Evolutionary conservation across 768 basidiomycete species (phyloP), one percentile per base, ranked within the genome.

Genomic region (Psilocybe azurescens): DNA sequence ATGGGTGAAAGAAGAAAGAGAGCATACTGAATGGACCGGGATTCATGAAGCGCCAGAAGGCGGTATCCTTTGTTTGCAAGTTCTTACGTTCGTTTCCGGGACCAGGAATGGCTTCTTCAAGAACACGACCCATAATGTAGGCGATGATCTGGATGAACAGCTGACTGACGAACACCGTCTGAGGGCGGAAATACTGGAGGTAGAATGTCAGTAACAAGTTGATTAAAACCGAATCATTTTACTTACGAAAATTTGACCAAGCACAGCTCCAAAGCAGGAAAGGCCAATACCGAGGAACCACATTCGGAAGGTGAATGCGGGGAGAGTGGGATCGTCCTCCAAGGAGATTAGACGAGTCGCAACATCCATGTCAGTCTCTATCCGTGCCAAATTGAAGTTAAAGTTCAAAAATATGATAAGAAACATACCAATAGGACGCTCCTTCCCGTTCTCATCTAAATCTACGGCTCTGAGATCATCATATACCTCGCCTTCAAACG

Each of bases 21-120:
- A 24, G 58, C 67, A 72, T 78, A 78, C 87, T 88, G 77, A 88
- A 88, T 20, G 84, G 84, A 0, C 86, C 85, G 2, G 86, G 87
- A 67, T 88, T 88, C 54, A 87, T 72, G 68, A 83, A 86, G 14
- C 81, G 71, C 82, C 83, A 87, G 63, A 75, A 86, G 0, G 60
- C 69, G 65, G 73, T 76, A 62, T 77, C 66, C 3, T 58, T 64
- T 3, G 74, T 81, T 59, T 73, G 66, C 54, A 79, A 67, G 1
- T 59, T 57, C 14, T 62, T 51, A 14, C 66, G 65, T 11, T 63
- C 58, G 47, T 79, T 76, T 3, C 69, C 65, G 1, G 78, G 77
- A 5, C 77, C 77, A 16, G 76, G 75, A 20, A 75, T 58, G 16
- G 75, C 56, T 68, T 81, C 73, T 61, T 81, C 78, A 66, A 85